Evolutionary conservation across 208 protist genomes (phyloP).

Genomic region (Leishmania gerbilli): DNA sequence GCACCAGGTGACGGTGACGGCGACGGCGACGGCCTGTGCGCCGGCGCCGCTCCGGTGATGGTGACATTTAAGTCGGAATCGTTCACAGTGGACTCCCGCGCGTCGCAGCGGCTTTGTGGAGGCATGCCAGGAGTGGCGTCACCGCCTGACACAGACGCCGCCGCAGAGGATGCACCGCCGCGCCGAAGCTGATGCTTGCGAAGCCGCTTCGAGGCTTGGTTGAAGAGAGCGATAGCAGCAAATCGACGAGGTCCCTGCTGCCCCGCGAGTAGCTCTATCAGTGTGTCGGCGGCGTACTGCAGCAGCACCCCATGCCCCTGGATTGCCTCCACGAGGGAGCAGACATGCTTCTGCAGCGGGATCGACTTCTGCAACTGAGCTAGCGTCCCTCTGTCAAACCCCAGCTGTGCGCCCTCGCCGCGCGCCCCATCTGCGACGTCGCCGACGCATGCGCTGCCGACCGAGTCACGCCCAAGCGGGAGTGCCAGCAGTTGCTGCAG

Average conservation of each 20-base stretch:
- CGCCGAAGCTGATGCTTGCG: slow-evolving; percentile 35
- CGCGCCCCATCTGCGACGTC: background rate
- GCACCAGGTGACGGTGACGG: background rate
- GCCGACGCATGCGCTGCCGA: background rate
- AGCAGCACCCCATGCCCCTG: slow-evolving; percentile 45
- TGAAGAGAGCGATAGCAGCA: slow-evolving; percentile 49
- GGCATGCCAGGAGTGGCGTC: background rate
- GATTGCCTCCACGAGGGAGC: slow-evolving; percentile 44
- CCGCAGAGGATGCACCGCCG: background rate
- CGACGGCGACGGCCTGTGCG: background rate
- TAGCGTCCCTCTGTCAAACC: slow-evolving; percentile 11
- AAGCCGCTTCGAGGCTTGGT: slow-evolving; percentile 42
- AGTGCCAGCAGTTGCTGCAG: slow-evolving; percentile 52
- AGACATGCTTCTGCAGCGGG: slow-evolving; percentile 46
- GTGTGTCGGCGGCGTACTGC: slow-evolving; percentile 44
- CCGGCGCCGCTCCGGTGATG: slow-evolving; percentile 35
- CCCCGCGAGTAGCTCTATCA: slow-evolving; percentile 42
- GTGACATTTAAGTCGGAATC: slow-evolving; percentile 44
- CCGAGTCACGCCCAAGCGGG: slow-evolving; percentile 48
- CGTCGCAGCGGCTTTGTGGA: background rate
- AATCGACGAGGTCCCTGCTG: slow-evolving; percentile 50
- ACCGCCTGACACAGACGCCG: background rate
- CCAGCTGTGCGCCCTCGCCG: background rate
- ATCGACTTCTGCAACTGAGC: slow-evolving; percentile 29
- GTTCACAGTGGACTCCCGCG: slow-evolving; percentile 4